Conservation (phyloP, 1,284 basidiomycete genomes). For the Omphalotus olearius region DNA sequence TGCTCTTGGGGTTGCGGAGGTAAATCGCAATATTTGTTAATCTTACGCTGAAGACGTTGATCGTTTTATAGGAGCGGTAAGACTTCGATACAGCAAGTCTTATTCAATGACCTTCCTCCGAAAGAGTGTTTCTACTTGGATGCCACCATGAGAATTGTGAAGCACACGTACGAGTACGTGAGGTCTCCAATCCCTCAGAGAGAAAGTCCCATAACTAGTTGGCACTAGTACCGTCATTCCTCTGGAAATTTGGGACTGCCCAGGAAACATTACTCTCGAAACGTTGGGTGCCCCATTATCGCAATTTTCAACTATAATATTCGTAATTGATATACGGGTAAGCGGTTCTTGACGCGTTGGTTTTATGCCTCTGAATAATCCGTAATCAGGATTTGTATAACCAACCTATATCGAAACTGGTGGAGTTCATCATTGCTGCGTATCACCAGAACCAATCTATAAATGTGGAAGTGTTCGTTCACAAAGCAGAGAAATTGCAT, state of each 20-base stretch:
- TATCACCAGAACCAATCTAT: constrained; percentile 40
- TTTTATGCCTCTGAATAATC: neutral
- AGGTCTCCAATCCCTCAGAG: neutral
- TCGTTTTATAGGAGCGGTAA: constrained; percentile 76
- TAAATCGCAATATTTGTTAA: constrained; percentile 24
- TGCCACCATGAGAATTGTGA: constrained; percentile 74
- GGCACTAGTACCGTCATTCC: constrained; percentile 79
- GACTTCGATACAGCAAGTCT: constrained; percentile 86
- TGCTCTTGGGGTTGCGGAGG: constrained; percentile 80
- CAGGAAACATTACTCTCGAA: constrained; percentile 78
- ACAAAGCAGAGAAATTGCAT: constrained; percentile 91
- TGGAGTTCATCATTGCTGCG: constrained; percentile 62
- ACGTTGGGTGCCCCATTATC: constrained; percentile 69
- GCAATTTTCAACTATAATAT: constrained; percentile 81
- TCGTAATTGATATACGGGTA: constrained; percentile 96
- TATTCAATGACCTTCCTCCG: constrained; percentile 82
- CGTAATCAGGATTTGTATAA: constrained; percentile 11
- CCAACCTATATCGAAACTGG: constrained; percentile 50
- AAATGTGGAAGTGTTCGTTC: constrained; percentile 91
- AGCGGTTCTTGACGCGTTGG: constrained; percentile 22
- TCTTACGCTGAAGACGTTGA: constrained; percentile 11
- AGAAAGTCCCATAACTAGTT: neutral
- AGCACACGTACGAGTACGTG: constrained; percentile 82
- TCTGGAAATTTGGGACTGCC: constrained; percentile 94
- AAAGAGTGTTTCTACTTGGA: constrained; percentile 93